phyloP scores from a whole-genome alignment of 2,329 filamentous ascomycete genomes.

The Fusarium pilosicola region DNA sequence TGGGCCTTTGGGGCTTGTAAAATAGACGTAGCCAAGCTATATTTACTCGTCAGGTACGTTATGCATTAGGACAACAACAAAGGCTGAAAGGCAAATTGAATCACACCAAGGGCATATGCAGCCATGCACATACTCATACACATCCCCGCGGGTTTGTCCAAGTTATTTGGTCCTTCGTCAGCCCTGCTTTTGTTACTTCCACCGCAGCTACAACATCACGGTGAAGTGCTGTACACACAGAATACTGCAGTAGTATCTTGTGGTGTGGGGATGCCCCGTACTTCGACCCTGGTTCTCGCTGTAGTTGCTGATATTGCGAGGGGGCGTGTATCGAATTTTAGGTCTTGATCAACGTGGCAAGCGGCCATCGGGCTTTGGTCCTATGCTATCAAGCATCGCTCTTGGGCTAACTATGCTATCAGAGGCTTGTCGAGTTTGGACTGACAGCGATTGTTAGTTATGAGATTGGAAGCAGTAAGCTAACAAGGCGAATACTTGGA shows the following conservation, averaged over 20 bases:
- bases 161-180: conserved; percentile 29
- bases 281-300: conserved; percentile 30
- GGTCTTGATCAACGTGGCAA: conserved; percentile 50
- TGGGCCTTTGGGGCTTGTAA: not conserved
- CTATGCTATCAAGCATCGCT: conserved; percentile 13
- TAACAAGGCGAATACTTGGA: not conserved
- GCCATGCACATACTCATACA: conserved; percentile 27
- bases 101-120: conserved; percentile 22
- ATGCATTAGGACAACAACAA: conserved; percentile 24
- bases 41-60: conserved; percentile 19
- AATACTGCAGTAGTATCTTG: conserved; percentile 36
- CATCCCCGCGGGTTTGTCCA: conserved; percentile 29
- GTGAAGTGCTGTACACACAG: conserved; percentile 34
- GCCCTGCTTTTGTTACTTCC: conserved; percentile 30
- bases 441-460: not conserved
- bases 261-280: conserved; percentile 40
- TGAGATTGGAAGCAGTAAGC: not conserved
- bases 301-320: conserved; percentile 28
- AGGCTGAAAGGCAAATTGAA: conserved; percentile 23
- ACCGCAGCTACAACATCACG: conserved; percentile 31
- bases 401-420: not conserved
- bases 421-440: conserved; percentile 1
- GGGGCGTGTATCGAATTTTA: conserved; percentile 36
- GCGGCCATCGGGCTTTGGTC: conserved; percentile 34
- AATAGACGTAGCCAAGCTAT: conserved; percentile 5